Evolutionary conservation across 495 filamentous ascomycete species (phyloP).

Genomic region (Xylaria sp.): DNA sequence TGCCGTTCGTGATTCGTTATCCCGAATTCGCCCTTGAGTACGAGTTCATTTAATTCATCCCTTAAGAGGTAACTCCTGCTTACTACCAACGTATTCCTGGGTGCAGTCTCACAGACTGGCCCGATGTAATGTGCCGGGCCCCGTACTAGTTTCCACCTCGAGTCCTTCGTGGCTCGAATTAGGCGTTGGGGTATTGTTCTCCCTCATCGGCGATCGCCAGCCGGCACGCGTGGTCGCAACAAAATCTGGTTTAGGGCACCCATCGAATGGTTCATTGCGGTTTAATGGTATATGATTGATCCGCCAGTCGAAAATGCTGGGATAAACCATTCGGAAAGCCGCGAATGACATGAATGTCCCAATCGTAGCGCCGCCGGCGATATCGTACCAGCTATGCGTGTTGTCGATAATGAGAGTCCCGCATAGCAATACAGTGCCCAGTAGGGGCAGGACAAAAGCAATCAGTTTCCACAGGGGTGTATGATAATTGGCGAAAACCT

Average conservation of each 20-base stretch:
- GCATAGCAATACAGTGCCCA: conserved; percentile 57
- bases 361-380: conserved; percentile 53
- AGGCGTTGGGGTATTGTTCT: not conserved
- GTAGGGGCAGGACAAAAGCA: conserved; percentile 53
- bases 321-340: conserved; percentile 46
- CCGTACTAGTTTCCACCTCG: not conserved
- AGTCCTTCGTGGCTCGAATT: not conserved
- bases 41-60: not conserved
- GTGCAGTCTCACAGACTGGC: not conserved
- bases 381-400: conserved; percentile 58
- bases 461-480: conserved; percentile 63
- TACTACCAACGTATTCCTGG: not conserved
- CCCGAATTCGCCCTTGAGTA: not conserved
- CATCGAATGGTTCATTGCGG: conserved; percentile 33
- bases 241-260: conserved; percentile 24
- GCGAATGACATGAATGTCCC: conserved; percentile 50
- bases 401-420: conserved; percentile 58
- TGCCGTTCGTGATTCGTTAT: not conserved
- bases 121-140: not conserved
- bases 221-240: conserved; percentile 35
- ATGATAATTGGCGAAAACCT: conserved; percentile 63
- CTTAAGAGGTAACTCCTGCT: not conserved
- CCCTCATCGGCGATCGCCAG: conserved; percentile 25
- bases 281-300: conserved; percentile 52
- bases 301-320: conserved; percentile 51